Base-by-base conservation (phyloP, 2,329 filamentous ascomycete genomes). In the Aspergillus arachidicola region DNA sequence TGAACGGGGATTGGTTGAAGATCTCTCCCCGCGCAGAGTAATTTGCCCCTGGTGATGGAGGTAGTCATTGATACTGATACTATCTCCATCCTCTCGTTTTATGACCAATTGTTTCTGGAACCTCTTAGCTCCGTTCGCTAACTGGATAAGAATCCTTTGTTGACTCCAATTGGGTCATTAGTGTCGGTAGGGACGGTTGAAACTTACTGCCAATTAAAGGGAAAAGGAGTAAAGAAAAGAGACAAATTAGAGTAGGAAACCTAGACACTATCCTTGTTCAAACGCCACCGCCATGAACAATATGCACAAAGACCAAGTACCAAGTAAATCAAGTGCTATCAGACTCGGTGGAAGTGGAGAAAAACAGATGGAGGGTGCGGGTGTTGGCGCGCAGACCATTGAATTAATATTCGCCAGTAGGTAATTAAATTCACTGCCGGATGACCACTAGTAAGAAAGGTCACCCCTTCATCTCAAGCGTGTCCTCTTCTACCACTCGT, bases 401-500 rank as follows among this genome's bases (percentile, higher is more conserved):
- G 28, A 32, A 51, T 28, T 51, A 51, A 50, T 50, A 50, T 56
- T 57, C 50, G 30, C 55, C 28, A 30, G 61, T 41, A 41, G 38
- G 38, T 63, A 63, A 63, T 59, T 63, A 57, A 65, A 60, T 55
- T 63, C 58, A 63, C 45, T 45, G 56, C 34, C 58, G 41, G 58
- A 57, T 43, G 53, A 61, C 53, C 46, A 45, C 45, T 51, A 57
- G 48, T 51, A 51, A 32, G 48, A 51, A 51, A n/a, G 48, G 48
- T 51, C 48, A 51, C 62, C 62, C 62, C 58, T 64, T 64, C 62
- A 61, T 57, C 57, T 57, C 26, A 58, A 65, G 58, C 65, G 65
- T 68, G 66, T 68, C 66, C 66, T 67, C 63, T 68, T 66, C 64
- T 55, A 38, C 21, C 43, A 23, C 53, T 61, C 43, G 34, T 21